phyloP scores from a whole-genome alignment of 2,329 filamentous ascomycete species.

The Venturia oleaginea region DNA sequence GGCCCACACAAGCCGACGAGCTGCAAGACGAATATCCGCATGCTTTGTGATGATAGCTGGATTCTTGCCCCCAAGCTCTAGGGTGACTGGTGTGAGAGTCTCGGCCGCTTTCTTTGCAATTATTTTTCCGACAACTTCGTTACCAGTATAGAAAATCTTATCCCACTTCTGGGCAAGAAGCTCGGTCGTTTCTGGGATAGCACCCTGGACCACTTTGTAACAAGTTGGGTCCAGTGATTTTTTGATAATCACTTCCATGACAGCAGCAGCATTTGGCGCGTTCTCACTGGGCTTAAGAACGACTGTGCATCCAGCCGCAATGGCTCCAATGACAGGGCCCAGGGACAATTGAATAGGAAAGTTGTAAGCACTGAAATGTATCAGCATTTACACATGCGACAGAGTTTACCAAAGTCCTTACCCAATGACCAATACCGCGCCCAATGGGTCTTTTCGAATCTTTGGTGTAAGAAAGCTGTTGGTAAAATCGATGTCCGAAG shows the following conservation, averaged over 20 bases:
- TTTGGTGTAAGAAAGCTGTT: constrained; percentile 63
- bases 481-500: constrained; percentile 58
- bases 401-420: constrained; percentile 26
- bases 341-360: constrained; percentile 79
- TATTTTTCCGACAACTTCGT: constrained; percentile 57
- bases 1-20: constrained; percentile 77
- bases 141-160: constrained; percentile 96
- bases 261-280: constrained; percentile 64
- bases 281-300: constrained; percentile 87
- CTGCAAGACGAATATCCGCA: constrained; percentile 70
- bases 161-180: constrained; percentile 87
- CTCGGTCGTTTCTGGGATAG: constrained; percentile 67
- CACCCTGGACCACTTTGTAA: constrained; percentile 74
- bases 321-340: constrained; percentile 75
- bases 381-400: constrained; percentile 6
- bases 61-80: constrained; percentile 88
- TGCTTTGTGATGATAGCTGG: constrained; percentile 85
- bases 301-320: constrained; percentile 83
- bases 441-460: constrained; percentile 81
- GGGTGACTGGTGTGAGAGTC: constrained; percentile 65
- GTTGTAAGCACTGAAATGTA: constrained; percentile 63
- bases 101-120: constrained; percentile 45
- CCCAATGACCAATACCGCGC: constrained; percentile 76
- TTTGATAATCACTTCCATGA: constrained; percentile 70
- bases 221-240: constrained; percentile 66